Evolutionary conservation across 257 asterid species (phyloP).

Genomic region (Rehmannia glutinosa): DNA sequence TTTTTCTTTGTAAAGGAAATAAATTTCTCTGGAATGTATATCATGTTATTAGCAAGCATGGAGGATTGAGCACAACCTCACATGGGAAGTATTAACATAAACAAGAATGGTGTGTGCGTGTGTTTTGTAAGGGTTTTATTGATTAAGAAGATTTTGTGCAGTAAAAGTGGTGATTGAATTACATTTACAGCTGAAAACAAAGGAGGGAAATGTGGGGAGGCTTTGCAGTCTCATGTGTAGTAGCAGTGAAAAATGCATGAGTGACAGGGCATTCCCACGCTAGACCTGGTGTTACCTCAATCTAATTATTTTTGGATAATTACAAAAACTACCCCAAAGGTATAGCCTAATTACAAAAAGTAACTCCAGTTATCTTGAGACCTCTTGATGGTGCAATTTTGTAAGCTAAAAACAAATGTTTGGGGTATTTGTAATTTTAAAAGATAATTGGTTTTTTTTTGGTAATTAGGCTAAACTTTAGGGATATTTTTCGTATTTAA

Average conservation of each 20-base stretch:
- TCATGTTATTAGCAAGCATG: neutral
- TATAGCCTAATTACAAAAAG: no score
- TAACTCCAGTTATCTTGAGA: no score
- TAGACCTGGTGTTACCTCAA: no score
- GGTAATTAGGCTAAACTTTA: no score
- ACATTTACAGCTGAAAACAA: neutral
- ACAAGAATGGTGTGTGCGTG: slow-evolving; percentile 24
- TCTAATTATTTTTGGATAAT: no score
- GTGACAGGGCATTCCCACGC: no score
- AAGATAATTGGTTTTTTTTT: no score
- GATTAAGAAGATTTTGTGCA: neutral
- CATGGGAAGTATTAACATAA: slow-evolving; percentile 16
- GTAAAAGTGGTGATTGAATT: neutral
- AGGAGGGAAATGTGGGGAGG: slow-evolving; percentile 16
- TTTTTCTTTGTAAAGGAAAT: neutral
- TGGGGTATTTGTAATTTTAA: no score
- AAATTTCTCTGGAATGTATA: neutral
- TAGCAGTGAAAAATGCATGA: slow-evolving; percentile 4
- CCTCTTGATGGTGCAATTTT: no score
- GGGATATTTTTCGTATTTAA: no score
- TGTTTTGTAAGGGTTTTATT: neutral
- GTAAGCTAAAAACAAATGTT: no score
- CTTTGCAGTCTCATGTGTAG: slow-evolving; percentile 23
- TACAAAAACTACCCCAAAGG: no score
- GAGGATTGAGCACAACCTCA: neutral